Evolutionary conservation across 108 stramenopile genomes (phyloP), one percentile per base, ranked within the genome.

Genomic region (Skeletonema costatum): DNA sequence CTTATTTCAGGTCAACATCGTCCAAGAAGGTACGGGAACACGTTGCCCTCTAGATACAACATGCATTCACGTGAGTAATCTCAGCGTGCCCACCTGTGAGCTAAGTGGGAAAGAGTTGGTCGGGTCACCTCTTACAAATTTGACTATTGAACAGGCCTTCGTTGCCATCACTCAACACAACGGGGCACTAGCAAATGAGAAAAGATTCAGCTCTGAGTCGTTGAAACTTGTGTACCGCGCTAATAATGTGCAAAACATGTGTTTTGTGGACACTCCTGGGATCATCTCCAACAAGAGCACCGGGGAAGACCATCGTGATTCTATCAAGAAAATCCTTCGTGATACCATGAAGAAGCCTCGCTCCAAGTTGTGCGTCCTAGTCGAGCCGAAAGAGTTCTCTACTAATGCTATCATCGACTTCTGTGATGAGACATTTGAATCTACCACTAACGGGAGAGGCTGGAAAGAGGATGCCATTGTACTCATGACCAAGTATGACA

Each of bases 401-500:
- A 89, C 87, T 1, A 92, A 92, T 63, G 74, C 85, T 21, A 90
- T 92, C 46, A 77, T 92, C 51, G 77, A 88, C 30, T 89, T 92
- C 51, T 89, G 88, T 68, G 92, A 92, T 58, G 78, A 83, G 42
- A 90, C 75, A 13, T 81, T 92, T 74, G 87, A 85, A 14, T 46
- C 44, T 46, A 46, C 44, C 16, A 0, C 14, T 16, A 46, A 58
- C 60, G 77, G 13, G 53, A 83, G 17, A 59, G 74, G 86, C 48
- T 92, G 92, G 92, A 84, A 75, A 11, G 30, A 80, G 6, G 68
- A 86, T 68, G 85, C 89, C 4, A 92, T 87, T 60, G 80, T 92
- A 31, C 56, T 92, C 11, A 92, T 92, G 92, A 90, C 89, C 16
- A 92, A 92, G 62, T 92, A 89, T 66, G 92, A 92, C 66, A 92